Base-by-base conservation (phyloP, 805 yeast genomes). In the Myxozyma geophila region DNA sequence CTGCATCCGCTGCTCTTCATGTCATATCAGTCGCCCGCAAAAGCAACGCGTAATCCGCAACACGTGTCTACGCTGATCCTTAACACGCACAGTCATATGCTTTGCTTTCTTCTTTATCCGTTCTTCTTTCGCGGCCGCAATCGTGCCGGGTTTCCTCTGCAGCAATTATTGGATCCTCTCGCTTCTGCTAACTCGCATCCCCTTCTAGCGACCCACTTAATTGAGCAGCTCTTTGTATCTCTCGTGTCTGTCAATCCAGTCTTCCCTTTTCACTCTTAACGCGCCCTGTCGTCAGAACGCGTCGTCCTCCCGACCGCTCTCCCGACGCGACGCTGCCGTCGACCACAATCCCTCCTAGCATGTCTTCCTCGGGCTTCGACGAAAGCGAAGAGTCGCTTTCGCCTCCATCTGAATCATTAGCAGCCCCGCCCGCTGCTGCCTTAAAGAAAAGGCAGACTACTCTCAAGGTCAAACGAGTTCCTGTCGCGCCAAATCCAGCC, bases 321-420 rank as follows among this genome's bases (percentile, higher is more conserved):
- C 12, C 6, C 41, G 12, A 39, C 41, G n/a, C 41, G n/a, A 12
- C 41, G n/a, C 12, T 15, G n/a, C 41, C 41, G 41, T 15, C 41
- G 6, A 39, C 41, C 41, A 10, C 41, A 13, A 17, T 7, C 47
- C 35, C 35, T 1, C 50, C 19, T 39, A 5, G 15, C 40, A 40
- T 53, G 52, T 44, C 58, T 10, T 58, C 59, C 39, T 51, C 60
- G 35, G 58, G 54, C 41, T 36, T 55, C 49, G 58, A 61, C 49
- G 58, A 61, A 47, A 54, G 54, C 54, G 60, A 56, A 35, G 48
- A 60, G 36, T 58, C 65, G 23, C 48, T 63, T 44, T 63, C 66
- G n/a, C 66, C 66, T 12, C 66, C 66, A 6, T 62, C 66, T 10
- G 62, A 58, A 15, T 39, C 17, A 37, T 44, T 15, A 41, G 9